Evolutionary conservation across 441 rosid species (phyloP), one percentile per base, ranked within the genome.

Genomic region (Populus hybrid): DNA sequence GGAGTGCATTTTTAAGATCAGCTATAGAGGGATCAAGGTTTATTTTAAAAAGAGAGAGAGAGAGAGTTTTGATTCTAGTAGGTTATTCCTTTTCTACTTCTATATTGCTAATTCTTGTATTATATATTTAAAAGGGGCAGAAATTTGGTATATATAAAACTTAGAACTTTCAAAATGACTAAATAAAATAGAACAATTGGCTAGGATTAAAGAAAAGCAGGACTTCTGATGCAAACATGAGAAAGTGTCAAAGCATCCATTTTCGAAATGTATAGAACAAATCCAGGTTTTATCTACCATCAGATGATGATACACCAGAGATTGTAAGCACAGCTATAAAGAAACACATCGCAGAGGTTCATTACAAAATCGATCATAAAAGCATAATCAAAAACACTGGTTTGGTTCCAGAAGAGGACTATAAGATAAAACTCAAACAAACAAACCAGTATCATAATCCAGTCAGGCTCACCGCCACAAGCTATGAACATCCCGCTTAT

Each of bases 401-500:
- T 74, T 16, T 69, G 70, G 80, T 79, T 79, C 79, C 57, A 65
- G 73, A 78, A 34, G 70, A 80, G 46, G 79, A 75, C 76, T 70
- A 35, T 67, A 68, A 50, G 63, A 75, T 70, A 70, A 80, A 78
- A 81, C 71, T 73, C 75, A 69, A 75, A 87, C 81, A 80, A 10
- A 79, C 83, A 85, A 81, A 83, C 82, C 84, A 67, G 34, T 40
- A 78, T 70, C 79, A 81, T 76, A 77, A 81, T 83, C 83, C 84
- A 83, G 84, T 81, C 85, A 81, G 83, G 84, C 79, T 82, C 83
- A 84, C 72, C 80, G 78, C 65, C 87, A 9, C 81, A 75, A 80
- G 78, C 84, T 83, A 87, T 75, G 76, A 81, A 84, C 86, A 85
- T 84, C 79, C 85, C 81, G 77, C 82, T 57, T 75, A 30, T 75